Conservation (phyloP, 2,329 filamentous ascomycete genomes). For the Didymellaceae sp. region DNA sequence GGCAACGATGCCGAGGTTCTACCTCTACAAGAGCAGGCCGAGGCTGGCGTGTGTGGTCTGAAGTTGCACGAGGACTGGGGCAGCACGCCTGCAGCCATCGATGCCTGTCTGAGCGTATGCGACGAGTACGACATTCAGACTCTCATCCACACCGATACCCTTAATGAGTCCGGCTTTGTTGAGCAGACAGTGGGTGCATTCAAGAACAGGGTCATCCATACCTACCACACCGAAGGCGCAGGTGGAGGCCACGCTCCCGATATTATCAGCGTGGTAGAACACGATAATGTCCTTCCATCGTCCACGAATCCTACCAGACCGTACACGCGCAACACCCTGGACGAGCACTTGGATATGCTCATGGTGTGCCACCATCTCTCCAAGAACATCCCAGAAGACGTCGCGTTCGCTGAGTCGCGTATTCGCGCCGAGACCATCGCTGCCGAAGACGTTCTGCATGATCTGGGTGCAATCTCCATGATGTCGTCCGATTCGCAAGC, state of each 20-base stretch:
- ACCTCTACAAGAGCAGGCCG: slow-evolving; percentile 78
- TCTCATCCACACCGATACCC: slow-evolving; percentile 92
- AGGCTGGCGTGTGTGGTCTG: slow-evolving; percentile 85
- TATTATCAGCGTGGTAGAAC: slow-evolving; percentile 92
- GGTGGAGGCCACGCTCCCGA: slow-evolving; percentile 95
- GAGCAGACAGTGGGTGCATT: slow-evolving; percentile 88
- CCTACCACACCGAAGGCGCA: slow-evolving; percentile 95
- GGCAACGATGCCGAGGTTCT: slow-evolving; percentile 79
- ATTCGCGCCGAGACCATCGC: slow-evolving; percentile 97
- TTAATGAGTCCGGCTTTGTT: slow-evolving; percentile 97
- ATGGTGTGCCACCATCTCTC: slow-evolving; percentile 97
- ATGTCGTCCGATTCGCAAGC: slow-evolving; percentile 96
- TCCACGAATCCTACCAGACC: slow-evolving; percentile 93
- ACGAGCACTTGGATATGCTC: slow-evolving; percentile 97
- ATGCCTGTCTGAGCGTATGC: slow-evolving; percentile 79
- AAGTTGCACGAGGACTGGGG: slow-evolving; percentile 99
- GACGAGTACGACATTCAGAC: slow-evolving; percentile 93
- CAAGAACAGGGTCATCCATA: slow-evolving; percentile 87
- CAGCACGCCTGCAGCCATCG: slow-evolving; percentile 86
- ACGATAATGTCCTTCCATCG: slow-evolving; percentile 84
- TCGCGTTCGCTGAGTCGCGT: slow-evolving; percentile 91
- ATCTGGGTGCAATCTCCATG: slow-evolving; percentile 95
- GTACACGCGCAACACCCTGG: slow-evolving; percentile 88
- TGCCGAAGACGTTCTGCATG: slow-evolving; percentile 93
- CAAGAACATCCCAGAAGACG: slow-evolving; percentile 91